Conservation (phyloP, 2,329 filamentous ascomycete species). For the Coniella lustricola region DNA sequence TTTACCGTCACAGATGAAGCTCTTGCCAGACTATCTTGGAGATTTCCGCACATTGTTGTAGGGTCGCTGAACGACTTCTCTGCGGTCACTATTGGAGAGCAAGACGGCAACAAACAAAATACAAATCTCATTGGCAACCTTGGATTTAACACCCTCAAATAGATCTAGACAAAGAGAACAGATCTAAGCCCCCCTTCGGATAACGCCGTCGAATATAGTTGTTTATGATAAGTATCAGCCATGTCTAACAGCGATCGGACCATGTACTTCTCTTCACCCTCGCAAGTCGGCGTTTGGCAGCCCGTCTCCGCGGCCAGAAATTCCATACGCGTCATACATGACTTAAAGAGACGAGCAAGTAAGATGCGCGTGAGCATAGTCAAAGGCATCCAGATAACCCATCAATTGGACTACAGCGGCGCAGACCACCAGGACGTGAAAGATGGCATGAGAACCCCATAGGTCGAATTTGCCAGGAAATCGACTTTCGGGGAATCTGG, state of each 20-base stretch:
- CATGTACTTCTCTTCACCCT: not conserved
- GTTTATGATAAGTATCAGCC: not conserved
- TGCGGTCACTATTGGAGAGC: too few species aligned
- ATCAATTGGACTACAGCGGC: constrained; percentile 20
- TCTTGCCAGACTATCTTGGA: too few species aligned
- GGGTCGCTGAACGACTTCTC: too few species aligned
- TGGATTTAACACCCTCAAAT: not conserved
- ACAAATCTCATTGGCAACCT: not conserved
- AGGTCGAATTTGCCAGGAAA: constrained; percentile 13
- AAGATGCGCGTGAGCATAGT: constrained; percentile 5
- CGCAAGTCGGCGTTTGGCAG: constrained; percentile 21
- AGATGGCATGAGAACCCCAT: constrained; percentile 9
- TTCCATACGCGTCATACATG: not conserved
- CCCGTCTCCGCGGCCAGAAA: constrained; percentile 17
- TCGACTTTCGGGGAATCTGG: constrained; percentile 14
- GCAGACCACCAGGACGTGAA: constrained; percentile 18
- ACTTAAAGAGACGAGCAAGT: constrained; percentile 14
- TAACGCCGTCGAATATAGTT: not conserved
- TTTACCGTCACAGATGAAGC: too few species aligned
- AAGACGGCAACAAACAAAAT: not conserved
- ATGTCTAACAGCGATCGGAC: not conserved
- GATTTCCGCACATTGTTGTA: too few species aligned
- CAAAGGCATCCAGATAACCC: constrained; percentile 17
- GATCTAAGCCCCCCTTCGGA: not conserved
- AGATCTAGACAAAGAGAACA: not conserved